Conservation (phyloP, 495 filamentous ascomycete species). For the Podospora australis region DNA sequence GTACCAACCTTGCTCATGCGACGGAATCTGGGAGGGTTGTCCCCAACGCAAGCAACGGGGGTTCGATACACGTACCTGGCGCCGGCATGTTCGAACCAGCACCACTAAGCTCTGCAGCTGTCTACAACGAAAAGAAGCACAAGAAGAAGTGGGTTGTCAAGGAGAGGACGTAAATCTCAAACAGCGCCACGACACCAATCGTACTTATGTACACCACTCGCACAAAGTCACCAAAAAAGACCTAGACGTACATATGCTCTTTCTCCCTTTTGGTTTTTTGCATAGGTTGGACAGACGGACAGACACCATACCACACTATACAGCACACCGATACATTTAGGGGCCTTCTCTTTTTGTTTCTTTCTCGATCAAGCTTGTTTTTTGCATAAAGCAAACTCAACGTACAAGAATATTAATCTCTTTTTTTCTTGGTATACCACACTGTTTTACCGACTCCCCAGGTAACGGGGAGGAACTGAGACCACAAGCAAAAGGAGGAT, state of each 20-base stretch:
- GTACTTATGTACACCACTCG: no score
- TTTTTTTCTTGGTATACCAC: background rate
- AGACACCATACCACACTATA: background rate
- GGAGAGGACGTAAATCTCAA: conserved; percentile 33
- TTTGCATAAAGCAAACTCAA: background rate
- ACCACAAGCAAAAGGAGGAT: background rate
- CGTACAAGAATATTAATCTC: background rate
- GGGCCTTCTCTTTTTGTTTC: background rate
- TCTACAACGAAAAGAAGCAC: conserved; percentile 28
- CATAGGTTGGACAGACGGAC: background rate
- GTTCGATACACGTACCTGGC: conserved; percentile 22
- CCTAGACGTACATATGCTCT: background rate
- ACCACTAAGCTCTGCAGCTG: conserved; percentile 19
- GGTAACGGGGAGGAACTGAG: background rate
- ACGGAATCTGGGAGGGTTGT: conserved; percentile 26
- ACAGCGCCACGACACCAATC: no score
- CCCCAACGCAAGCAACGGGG: conserved; percentile 22
- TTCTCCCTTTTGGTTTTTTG: no score
- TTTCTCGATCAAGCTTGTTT: background rate
- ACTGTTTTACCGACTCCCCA: background rate
- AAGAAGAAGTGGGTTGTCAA: conserved; percentile 37
- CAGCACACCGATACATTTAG: background rate
- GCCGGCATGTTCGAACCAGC: conserved; percentile 30
- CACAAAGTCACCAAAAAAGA: no score
- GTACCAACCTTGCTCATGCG: conserved; percentile 25